Conservation (phyloP, 495 filamentous ascomycete genomes). For the Aspergillus mulundensis region DNA sequence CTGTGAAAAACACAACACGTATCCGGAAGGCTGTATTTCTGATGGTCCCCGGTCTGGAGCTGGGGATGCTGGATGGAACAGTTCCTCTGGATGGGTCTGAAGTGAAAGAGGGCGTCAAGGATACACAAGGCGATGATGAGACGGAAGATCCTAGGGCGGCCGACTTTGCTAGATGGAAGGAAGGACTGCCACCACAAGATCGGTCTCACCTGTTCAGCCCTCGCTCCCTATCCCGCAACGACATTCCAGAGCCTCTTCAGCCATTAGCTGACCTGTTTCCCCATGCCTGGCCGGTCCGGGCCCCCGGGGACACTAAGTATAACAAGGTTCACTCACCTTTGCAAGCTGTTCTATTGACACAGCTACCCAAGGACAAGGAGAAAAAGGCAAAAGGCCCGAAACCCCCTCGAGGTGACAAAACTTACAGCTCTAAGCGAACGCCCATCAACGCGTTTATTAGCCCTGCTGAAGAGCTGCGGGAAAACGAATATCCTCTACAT, state of each 20-base stretch:
- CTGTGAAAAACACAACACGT: conserved; percentile 67
- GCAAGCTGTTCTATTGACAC: conserved; percentile 69
- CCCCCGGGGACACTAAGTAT: conserved; percentile 77
- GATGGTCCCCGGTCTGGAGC: conserved; percentile 89
- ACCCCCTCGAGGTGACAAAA: conserved; percentile 53
- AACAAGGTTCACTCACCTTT: conserved; percentile 80
- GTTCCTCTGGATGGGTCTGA: conserved; percentile 48
- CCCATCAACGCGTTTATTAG: conserved; percentile 73
- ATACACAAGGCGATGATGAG: conserved; percentile 5
- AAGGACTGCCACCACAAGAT: conserved; percentile 39
- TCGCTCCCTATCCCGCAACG: conserved; percentile 52
- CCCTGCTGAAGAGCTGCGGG: conserved; percentile 65
- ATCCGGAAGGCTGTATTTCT: conserved; percentile 85
- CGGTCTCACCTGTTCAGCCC: conserved; percentile 65
- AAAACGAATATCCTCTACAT: conserved; percentile 78
- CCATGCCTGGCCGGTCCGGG: conserved; percentile 82
- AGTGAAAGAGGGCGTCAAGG: conserved; percentile 18
- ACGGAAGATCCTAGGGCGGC: conserved; percentile 20
- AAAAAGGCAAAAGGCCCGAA: conserved; percentile 51
- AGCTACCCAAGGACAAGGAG: conserved; percentile 60
- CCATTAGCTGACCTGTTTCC: conserved; percentile 78
- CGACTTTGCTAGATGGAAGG: conserved; percentile 42
- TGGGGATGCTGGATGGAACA: conserved; percentile 77
- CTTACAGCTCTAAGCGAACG: conserved; percentile 65
- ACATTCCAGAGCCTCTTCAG: conserved; percentile 59